Conservation (phyloP, 805 yeast species). For the Trichomonascus vanleenenianus region DNA sequence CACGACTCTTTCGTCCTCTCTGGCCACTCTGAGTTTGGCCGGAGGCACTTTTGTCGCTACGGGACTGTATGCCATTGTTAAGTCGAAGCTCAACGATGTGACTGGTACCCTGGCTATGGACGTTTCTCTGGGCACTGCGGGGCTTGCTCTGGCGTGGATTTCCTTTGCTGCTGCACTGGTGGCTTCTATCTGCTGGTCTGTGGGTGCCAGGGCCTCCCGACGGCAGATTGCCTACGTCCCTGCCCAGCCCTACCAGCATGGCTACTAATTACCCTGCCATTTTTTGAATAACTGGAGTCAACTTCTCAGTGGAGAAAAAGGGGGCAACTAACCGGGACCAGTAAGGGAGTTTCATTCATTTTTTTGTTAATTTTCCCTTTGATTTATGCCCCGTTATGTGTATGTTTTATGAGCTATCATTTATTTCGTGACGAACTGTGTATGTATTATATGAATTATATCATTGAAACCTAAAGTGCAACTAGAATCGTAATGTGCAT, state of each 20-base stretch:
- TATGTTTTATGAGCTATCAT: too few species aligned
- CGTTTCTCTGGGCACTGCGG: background rate
- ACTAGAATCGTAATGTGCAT: too few species aligned
- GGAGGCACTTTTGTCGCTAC: background rate
- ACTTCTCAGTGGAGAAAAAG: too few species aligned
- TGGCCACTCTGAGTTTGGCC: background rate
- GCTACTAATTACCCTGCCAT: too few species aligned
- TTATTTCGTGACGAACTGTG: too few species aligned
- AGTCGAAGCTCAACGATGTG: background rate
- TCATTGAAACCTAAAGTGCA: too few species aligned
- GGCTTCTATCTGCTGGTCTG: background rate
- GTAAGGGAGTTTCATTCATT: too few species aligned
- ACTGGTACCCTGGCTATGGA: background rate
- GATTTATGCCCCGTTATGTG: too few species aligned
- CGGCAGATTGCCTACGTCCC: background rate
- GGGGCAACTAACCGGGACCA: too few species aligned
- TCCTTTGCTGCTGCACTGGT: background rate
- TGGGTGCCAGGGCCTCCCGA: background rate
- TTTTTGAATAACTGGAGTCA: too few species aligned
- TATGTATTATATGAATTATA: too few species aligned
- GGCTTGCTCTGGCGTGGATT: background rate
- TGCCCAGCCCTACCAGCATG: background rate
- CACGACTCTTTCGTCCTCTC: background rate
- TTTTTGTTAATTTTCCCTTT: too few species aligned
- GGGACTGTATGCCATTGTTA: background rate